phyloP scores from a whole-genome alignment of 1,284 basidiomycete genomes.

The Ceratobasidium sp. region DNA sequence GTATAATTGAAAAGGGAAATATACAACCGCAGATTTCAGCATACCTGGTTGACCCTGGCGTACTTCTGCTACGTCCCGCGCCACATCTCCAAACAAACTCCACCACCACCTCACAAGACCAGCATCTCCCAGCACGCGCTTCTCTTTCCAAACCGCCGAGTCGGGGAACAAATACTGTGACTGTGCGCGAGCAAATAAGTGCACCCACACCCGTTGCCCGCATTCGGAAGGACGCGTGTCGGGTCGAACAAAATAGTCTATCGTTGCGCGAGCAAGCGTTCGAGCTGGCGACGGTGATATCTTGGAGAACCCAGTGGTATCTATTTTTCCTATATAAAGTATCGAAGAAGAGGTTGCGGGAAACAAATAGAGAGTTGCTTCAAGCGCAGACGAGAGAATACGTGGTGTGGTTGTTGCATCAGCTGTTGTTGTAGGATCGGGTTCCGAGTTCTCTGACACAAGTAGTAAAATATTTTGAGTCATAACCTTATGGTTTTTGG shows the following conservation, averaged over 20 bases:
- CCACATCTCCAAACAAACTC: constrained; percentile 66
- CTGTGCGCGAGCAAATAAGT: constrained; percentile 92
- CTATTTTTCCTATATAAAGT: constrained; percentile 93
- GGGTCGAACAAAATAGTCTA: constrained; percentile 74
- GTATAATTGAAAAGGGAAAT: background rate
- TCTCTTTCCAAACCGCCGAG: constrained; percentile 74
- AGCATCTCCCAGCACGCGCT: constrained; percentile 79
- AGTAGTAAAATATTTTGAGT: constrained; percentile 79
- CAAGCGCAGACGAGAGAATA: constrained; percentile 79
- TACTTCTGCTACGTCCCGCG: constrained; percentile 46
- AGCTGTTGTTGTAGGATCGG: constrained; percentile 40
- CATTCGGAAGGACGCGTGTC: constrained; percentile 59
- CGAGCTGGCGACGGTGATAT: constrained; percentile 66
- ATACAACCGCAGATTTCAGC: constrained; percentile 36
- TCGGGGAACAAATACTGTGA: constrained; percentile 94
- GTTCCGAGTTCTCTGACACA: constrained; percentile 60
- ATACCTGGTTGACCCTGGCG: constrained; percentile 29
- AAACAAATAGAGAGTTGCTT: constrained; percentile 80
- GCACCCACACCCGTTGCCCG: constrained; percentile 65
- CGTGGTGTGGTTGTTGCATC: constrained; percentile 49
- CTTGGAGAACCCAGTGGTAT: constrained; percentile 81
- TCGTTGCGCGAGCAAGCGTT: constrained; percentile 69
- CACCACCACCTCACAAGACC: constrained; percentile 95
- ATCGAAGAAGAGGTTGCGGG: constrained; percentile 73
- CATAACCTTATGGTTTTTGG: constrained; percentile 60